Conservation (phyloP, 2,329 filamentous ascomycete species). For the Neofusicoccum kwambonambiense region DNA sequence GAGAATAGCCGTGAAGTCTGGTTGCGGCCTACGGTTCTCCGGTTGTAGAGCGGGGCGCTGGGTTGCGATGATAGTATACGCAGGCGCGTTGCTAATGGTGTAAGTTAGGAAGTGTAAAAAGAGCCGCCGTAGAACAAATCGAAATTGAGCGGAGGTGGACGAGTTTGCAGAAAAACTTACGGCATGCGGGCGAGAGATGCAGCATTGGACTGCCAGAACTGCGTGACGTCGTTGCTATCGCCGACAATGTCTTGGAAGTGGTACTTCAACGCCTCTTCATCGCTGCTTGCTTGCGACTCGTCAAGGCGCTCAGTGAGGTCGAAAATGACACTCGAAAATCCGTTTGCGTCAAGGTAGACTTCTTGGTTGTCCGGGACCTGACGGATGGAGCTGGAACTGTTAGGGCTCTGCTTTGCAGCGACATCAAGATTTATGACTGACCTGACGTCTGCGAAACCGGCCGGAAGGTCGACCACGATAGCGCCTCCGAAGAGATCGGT, state of each 20-base stretch:
- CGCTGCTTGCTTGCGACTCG: slow-evolving; percentile 56
- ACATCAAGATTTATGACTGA: slow-evolving; percentile 36
- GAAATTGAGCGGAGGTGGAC: no score
- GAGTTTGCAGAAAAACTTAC: slow-evolving; percentile 29
- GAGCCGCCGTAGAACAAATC: not conserved
- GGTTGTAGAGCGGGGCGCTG: slow-evolving; percentile 41
- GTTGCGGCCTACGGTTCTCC: slow-evolving; percentile 26
- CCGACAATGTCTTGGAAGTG: slow-evolving; percentile 51
- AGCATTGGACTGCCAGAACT: slow-evolving; percentile 31
- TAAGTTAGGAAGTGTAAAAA: not conserved
- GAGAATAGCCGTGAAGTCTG: slow-evolving; percentile 69
- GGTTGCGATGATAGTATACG: slow-evolving; percentile 67
- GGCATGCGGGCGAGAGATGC: slow-evolving; percentile 34
- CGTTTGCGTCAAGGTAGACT: slow-evolving; percentile 80
- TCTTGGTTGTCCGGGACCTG: slow-evolving; percentile 87
- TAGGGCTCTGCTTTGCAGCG: not conserved
- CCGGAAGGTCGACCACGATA: slow-evolving; percentile 66
- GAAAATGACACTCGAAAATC: slow-evolving; percentile 83
- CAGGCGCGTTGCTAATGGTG: slow-evolving; percentile 49
- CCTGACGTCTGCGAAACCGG: slow-evolving; percentile 71
- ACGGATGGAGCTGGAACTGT: slow-evolving; percentile 61
- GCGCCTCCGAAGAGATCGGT: slow-evolving; percentile 71
- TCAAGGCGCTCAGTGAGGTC: slow-evolving; percentile 84
- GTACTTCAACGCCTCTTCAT: slow-evolving; percentile 62
- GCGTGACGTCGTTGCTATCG: slow-evolving; percentile 35